phyloP scores from a whole-genome alignment of 2,329 filamentous ascomycete species.

The Fusarium proliferatum region DNA sequence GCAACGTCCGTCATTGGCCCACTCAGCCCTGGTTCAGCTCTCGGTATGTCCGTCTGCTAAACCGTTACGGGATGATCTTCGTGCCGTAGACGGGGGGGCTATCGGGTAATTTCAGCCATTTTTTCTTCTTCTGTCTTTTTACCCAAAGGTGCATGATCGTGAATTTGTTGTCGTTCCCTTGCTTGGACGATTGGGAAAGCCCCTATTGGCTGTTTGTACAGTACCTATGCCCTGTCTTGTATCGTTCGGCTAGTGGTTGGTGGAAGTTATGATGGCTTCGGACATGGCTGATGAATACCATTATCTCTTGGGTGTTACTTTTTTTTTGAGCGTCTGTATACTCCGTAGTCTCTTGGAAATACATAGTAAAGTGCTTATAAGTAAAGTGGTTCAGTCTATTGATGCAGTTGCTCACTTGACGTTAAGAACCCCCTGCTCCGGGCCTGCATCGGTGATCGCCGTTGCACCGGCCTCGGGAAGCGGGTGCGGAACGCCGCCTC shows the following conservation, averaged over 20 bases:
- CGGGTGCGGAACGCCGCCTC: conserved; percentile 27
- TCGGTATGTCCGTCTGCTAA: conserved; percentile 45
- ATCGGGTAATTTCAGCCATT: conserved; percentile 38
- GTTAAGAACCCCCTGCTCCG: conserved; percentile 8
- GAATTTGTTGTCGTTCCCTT: background rate
- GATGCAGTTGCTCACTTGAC: conserved; percentile 3
- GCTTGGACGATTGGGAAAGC: background rate
- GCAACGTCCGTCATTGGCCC: conserved; percentile 25
- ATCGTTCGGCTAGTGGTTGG: background rate
- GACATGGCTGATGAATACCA: conserved; percentile 11
- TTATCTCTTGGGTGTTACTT: background rate
- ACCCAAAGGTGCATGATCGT: background rate
- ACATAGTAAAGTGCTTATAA: background rate
- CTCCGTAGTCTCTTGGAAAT: background rate
- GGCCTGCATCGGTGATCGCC: conserved; percentile 43
- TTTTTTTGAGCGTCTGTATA: background rate
- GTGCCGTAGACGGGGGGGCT: conserved; percentile 32
- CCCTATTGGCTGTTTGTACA: background rate
- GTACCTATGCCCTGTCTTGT: background rate
- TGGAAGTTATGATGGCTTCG: conserved; percentile 34
- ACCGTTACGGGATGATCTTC: conserved; percentile 36
- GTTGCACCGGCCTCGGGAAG: conserved; percentile 32
- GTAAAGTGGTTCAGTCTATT: background rate
- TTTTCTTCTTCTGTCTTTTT: background rate
- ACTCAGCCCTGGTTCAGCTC: conserved; percentile 38